phyloP scores from a whole-genome alignment of 148 eudicot species.

The Fagopyrum tataricum region DNA sequence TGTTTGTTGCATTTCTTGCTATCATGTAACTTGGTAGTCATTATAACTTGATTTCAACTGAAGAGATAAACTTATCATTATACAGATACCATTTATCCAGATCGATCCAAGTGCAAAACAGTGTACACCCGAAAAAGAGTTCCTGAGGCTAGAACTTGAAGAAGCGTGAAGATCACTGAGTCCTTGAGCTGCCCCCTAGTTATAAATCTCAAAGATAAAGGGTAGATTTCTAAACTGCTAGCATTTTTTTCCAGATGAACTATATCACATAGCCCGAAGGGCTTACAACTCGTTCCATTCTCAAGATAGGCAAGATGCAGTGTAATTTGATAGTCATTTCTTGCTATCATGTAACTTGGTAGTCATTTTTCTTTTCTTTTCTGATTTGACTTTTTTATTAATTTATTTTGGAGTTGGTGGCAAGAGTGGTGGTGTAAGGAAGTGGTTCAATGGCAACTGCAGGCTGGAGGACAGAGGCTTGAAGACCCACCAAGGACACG shows the following conservation, averaged over 20 bases:
- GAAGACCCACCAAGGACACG: too few relatives aligned
- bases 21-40: background rate
- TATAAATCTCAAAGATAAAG: constrained; percentile 1
- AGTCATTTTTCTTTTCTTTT: too few relatives aligned
- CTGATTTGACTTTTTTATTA: background rate
- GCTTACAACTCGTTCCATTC: background rate
- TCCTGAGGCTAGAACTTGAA: constrained; percentile 5
- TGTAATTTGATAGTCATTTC: too few relatives aligned
- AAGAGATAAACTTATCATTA: background rate
- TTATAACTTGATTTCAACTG: background rate
- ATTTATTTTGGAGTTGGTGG: background rate
- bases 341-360: too few relatives aligned
- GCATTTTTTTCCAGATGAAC: background rate
- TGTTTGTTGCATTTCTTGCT: background rate
- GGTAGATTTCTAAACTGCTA: constrained; percentile 10
- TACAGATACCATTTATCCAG: constrained; percentile 1
- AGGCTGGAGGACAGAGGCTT: too few relatives aligned
- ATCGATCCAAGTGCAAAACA: constrained; percentile 10
- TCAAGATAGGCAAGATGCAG: background rate
- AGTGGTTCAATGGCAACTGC: too few relatives aligned
- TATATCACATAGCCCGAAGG: background rate
- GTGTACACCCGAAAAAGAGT: constrained; percentile 13
- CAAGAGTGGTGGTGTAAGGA: background rate
- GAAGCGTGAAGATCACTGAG: constrained; percentile 11
- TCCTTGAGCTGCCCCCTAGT: constrained; percentile 12